Base-by-base conservation (phyloP, 495 filamentous ascomycete species). In the Lasiosphaeris hirsuta region DNA sequence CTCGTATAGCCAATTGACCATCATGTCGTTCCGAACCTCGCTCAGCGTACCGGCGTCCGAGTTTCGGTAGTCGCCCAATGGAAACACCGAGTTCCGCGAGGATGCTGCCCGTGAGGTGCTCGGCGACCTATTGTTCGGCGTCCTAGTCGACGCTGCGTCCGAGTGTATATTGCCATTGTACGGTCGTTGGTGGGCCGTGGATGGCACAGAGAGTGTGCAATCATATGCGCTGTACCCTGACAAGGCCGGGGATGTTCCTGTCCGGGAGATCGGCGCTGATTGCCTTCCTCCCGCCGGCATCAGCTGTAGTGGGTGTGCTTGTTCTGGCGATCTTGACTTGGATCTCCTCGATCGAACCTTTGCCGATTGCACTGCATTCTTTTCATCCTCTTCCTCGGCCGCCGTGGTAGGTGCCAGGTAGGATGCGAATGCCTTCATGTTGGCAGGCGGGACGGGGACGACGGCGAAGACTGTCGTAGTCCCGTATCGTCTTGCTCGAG, bases 1-100 rank as follows among this genome's bases (percentile, higher is more conserved):
- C 54, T 84, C 78, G 60, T 83, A 78, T n/a, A 87, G 69, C 74
- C 78, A 85, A 52, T 80, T 81, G 59, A 82, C 80, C 74, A 84
- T 81, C 52, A 87, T 78, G 63, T 84, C 79, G 54, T 62, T 68
- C 64, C 82, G 81, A 60, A 86, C 78, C 47, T 84, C 76, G 40
- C 69, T 60, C 23, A 85, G 63, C 35, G 71, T 70, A 37, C 78
- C 75, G 13, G 43, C 14, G 39, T 69, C 61, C 38, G 38, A 5
- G 51, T 76, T 81, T 56, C 78, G 69, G 46, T 76, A 71, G 51
- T 81, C 77, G 39, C 75, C 74, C 4, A 51, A 59, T 0, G 79
- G 81, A 55, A 77, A 80, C 17, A 79, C 57, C 4, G 77, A 78
- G 15, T 67, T 57, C 1, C 59, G 67, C 56, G 57, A 18, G 7